Percentiles rank a stretch among this genome's conserved stretches.
phyloP scores from a whole-genome alignment of 495 filamentous ascomycete genomes.

The Neurospora sp. region DNA sequence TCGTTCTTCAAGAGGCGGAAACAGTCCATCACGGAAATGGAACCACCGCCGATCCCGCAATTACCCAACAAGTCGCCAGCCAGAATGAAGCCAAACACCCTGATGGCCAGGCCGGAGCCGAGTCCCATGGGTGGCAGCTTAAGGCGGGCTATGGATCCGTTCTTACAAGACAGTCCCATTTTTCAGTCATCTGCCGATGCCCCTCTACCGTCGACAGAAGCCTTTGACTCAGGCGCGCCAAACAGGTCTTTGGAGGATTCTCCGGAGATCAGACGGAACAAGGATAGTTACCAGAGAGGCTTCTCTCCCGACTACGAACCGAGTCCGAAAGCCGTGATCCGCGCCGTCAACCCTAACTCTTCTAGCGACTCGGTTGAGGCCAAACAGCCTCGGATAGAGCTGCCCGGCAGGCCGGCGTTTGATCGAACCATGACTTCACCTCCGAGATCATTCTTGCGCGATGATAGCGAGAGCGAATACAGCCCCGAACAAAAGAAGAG shows the following conservation, averaged over 20 bases:
- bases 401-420: conserved; percentile 11
- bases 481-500: conserved; percentile 17
- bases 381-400: conserved; percentile 3
- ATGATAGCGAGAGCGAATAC: conserved; percentile 29
- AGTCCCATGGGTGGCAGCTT: conserved; percentile 79
- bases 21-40: conserved; percentile 56
- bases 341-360: conserved; percentile 34
- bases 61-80: conserved; percentile 18
- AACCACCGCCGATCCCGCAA: conserved; percentile 31
- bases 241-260: background rate
- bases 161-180: conserved; percentile 38
- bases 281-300: conserved; percentile 22
- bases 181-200: conserved; percentile 11
- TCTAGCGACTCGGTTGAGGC: conserved; percentile 3
- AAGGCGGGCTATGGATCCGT: conserved; percentile 84
- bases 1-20: conserved; percentile 90
- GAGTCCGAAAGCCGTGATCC: conserved; percentile 47
- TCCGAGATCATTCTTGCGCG: conserved; percentile 26
- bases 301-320: conserved; percentile 60
- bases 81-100: conserved; percentile 20
- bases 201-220: conserved; percentile 7
- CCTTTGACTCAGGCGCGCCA: background rate
- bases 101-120: conserved; percentile 20
- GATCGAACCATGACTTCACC: conserved; percentile 9
- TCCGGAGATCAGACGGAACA: background rate